A percentile compares a stretch with the other conserved stretches of the same genome.
These are phyloP conservation scores for Pisolithus thermaeus DNA, from an alignment of 1,284 basidiomycete genomes.

Conservation along the genomic window DNA sequence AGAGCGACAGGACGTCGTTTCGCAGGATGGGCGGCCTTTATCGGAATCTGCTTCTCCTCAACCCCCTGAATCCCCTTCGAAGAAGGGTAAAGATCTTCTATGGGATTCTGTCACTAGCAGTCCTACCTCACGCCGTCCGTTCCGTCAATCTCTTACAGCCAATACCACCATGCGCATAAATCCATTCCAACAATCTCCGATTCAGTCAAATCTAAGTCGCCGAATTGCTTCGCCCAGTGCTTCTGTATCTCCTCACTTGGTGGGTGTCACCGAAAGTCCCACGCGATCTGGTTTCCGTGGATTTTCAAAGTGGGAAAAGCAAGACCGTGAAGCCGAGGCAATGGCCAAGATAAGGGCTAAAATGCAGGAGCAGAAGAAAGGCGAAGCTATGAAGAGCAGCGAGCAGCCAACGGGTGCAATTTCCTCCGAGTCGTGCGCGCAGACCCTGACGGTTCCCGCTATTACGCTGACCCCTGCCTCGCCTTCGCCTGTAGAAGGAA, in stretches of 20 bases:
- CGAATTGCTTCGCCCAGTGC: conserved; percentile 34
- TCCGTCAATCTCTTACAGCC: conserved; percentile 42
- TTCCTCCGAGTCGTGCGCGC: conserved; percentile 18
- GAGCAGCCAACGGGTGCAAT: conserved; percentile 18
- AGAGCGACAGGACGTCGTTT: conserved; percentile 53
- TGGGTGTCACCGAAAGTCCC: conserved; percentile 45
- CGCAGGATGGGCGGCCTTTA: conserved; percentile 50
- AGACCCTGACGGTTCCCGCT: conserved; percentile 19
- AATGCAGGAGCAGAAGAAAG: conserved; percentile 37
- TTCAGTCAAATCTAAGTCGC: conserved; percentile 27
- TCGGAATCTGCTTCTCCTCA: conserved; percentile 38
- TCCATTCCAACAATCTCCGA: conserved; percentile 31
- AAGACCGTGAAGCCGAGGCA: conserved; percentile 72
- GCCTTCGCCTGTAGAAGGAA: conserved; percentile 8
- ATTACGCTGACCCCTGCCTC: conserved; percentile 26
- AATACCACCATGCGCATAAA: conserved; percentile 34
- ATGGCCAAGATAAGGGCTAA: conserved; percentile 58
- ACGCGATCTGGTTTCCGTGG: conserved; percentile 43
- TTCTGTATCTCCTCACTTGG: conserved; percentile 21
- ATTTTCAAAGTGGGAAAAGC: conserved; percentile 77
- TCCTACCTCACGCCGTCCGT: conserved; percentile 31
- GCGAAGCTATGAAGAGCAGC: conserved; percentile 2
- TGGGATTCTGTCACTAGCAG: conserved; percentile 38
- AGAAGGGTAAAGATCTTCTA: conserved; percentile 41
- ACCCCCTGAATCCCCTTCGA: conserved; percentile 30